Evolutionary conservation across 257 asterid species (phyloP), one percentile per base, ranked within the genome.

Genomic region (Paulownia fortunei): DNA sequence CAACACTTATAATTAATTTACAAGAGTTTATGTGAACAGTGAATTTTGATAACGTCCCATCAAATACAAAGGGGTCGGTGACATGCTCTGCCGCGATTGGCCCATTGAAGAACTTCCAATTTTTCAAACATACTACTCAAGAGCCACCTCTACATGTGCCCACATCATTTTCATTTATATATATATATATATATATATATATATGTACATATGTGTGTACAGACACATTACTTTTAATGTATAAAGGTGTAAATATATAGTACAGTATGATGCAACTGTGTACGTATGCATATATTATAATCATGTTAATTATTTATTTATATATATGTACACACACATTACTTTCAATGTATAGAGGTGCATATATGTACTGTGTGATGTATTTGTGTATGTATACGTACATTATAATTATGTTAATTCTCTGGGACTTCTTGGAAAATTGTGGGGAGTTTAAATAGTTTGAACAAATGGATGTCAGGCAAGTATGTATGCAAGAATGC

Each of bases 11-110:
- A n/a, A 63, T 63, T 10, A 16, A 62, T 30, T 34, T 32, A 15
- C 3, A 30, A 61, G 1, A 32, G 1, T 15, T n/a, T 27, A 8
- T 72, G 46, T 47, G 69, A 65, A 73, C 41, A 56, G 41, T 23
- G 59, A 69, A 63, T 26, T 41, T 56, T 42, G 30, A 69, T 73
- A 30, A 61, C 71, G 76, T 73, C 83, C 64, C 80, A 73, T 80
- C 66, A 56, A 58, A 66, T 30, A 13, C 16, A 59, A 66, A 30
- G 56, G 47, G 56, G 83, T 23, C 63, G 80, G 69, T 42, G 74
- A 66, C 75, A 61, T 49, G 51, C 46, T 65, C 54, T 30, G 19
- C 24, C 18, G 41, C 13, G 11, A 64, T 73, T 56, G 78, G 74
- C 42, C 47, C 2, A 2, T 49, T 47, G 32, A 63, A 42, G 9